These are phyloP conservation scores for Arthrocladium fulminans DNA, from an alignment of 2,329 filamentous ascomycete species.

Conservation along the genomic window DNA sequence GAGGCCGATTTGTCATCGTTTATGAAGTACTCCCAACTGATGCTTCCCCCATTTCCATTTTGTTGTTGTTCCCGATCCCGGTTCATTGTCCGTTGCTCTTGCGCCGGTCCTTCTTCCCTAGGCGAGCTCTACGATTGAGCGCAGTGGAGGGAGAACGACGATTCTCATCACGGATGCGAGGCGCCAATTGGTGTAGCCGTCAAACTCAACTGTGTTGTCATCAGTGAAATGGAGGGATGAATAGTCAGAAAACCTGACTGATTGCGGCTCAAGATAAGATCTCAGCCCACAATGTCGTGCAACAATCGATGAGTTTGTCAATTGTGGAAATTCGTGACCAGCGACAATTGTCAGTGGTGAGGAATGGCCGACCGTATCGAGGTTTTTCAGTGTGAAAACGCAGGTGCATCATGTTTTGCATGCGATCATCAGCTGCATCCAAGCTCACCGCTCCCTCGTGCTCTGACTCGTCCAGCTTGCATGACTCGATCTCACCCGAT, in stretches of 20 bases:
- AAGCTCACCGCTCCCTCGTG: slow-evolving; percentile 6
- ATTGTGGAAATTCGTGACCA: not conserved
- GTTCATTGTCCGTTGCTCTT: slow-evolving; percentile 3
- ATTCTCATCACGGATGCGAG: slow-evolving; percentile 8
- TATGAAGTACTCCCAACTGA: slow-evolving; percentile 46
- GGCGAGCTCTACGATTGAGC: not conserved
- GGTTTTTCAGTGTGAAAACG: not conserved
- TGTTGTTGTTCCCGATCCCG: not conserved
- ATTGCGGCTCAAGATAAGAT: not conserved
- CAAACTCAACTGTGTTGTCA: not conserved
- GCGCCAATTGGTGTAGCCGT: slow-evolving; percentile 1
- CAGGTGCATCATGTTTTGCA: not conserved
- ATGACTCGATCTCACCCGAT: not conserved
- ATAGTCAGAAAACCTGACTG: not conserved
- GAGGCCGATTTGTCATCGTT: slow-evolving; percentile 59
- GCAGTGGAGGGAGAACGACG: not conserved
- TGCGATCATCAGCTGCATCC: not conserved
- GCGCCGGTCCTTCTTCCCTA: not conserved
- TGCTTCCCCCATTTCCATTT: not conserved
- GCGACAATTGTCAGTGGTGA: not conserved
- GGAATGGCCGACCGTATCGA: not conserved
- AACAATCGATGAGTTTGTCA: not conserved
- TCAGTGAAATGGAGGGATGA: not conserved
- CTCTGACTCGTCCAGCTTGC: slow-evolving; percentile 1
- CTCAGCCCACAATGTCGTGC: not conserved